Evolutionary conservation across 352 stramenopile species (phyloP), one percentile per base, ranked within the genome.

Genomic region (Phytopythium cucurbitacearum): DNA sequence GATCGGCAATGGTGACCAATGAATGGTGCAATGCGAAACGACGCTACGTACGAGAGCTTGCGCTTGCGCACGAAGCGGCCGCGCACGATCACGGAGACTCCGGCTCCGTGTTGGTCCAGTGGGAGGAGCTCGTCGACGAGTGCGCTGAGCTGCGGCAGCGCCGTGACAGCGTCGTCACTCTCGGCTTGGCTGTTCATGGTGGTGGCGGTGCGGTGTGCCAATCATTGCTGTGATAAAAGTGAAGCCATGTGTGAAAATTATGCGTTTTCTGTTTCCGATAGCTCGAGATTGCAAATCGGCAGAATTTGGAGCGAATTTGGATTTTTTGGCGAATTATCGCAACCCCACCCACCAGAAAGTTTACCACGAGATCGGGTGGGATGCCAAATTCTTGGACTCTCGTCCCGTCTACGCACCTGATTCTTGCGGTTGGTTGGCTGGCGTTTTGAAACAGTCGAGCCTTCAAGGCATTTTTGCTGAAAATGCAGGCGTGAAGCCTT

Each of bases 1-100:
- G 21, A 28, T 28, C 32, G 11, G 16, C 44, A 44, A 57, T 41
- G 15, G 38, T 45, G 32, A 50, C 40, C 13, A 44, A 36, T 12
- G 6, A 36, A 51, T 35, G 21, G 21, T 28, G 21, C 21, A 28
- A 28, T 28, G 21, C 21, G 40, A 7, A 16, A 5, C 12, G 21
- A 39, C 9, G 32, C 10, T 28, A 71, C 78, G 51, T 72, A 92
- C 81, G 85, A 94, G 53, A 94, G 84, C 43, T 87, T 87, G 54
- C 85, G 80, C 40, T 90, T 92, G 53, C 81, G 82, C 10, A 92
- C 56, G 35, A 91, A 85, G 39, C 73, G 80, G 4, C 85, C 85
- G n/a, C 67, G 63, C 16, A 93, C 71, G 5, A 42, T 61, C 32
- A 81, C 67, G 48, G 3, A 1, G 35, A 33, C 47, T 35, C 36